These are phyloP conservation scores for Nicotiana paniculata DNA, from an alignment of 257 asterid genomes.

Conservation along the genomic window DNA sequence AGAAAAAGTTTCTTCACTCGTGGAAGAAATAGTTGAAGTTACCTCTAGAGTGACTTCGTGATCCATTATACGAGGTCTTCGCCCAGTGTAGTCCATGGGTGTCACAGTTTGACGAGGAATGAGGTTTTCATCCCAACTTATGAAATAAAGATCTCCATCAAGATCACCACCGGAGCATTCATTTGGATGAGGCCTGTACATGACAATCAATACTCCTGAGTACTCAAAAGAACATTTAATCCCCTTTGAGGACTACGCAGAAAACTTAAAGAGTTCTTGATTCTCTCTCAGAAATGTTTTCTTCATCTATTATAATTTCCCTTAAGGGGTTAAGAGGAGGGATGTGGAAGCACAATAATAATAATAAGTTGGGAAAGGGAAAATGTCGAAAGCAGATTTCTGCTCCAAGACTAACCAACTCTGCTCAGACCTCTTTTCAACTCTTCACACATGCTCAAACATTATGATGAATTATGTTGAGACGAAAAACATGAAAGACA, in stretches of 20 bases:
- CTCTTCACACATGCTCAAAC: neutral
- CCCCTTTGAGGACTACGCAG: neutral
- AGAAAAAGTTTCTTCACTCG: neutral
- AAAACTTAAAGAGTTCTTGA: neutral
- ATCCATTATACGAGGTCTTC: conserved; percentile 76
- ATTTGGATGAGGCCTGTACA: conserved; percentile 91
- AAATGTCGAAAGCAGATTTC: neutral
- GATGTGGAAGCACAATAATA: neutral
- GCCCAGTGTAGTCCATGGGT: conserved; percentile 94
- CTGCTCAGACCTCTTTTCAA: neutral
- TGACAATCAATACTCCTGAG: neutral
- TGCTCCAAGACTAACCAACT: neutral
- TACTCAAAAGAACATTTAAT: neutral
- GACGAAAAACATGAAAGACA: neutral
- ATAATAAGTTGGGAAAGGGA: neutral
- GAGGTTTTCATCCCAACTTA: conserved; percentile 83
- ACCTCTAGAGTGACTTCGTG: conserved; percentile 85
- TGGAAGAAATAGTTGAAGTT: conserved; percentile 14
- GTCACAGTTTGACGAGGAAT: conserved; percentile 59
- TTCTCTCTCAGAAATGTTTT: neutral
- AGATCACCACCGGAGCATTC: conserved; percentile 99
- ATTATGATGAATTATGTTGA: neutral
- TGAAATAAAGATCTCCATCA: conserved; percentile 85
- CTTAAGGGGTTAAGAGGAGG: neutral
- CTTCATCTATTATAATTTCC: neutral